These are phyloP conservation scores for Entomortierella parvispora DNA, from an alignment of 192 early-diverging fungal species.

Conservation along the genomic window DNA sequence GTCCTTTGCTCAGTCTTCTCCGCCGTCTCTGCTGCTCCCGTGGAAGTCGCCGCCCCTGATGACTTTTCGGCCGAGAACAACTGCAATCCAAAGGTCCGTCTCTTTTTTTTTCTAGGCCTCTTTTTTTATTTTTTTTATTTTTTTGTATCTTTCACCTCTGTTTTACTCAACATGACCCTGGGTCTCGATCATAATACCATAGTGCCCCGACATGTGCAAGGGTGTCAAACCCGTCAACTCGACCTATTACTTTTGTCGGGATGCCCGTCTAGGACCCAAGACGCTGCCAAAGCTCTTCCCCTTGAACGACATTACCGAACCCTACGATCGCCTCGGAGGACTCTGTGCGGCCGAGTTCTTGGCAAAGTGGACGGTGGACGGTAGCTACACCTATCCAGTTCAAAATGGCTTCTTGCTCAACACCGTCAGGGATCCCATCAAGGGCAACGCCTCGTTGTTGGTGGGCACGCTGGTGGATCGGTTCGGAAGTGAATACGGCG, in stretches of 20 bases:
- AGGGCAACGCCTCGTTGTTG: conserved; percentile 18
- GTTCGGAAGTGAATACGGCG: conserved; percentile 41
- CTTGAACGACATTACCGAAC: conserved; percentile 32
- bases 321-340: conserved; percentile 36
- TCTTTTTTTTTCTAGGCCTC: background rate
- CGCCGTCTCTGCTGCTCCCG: background rate
- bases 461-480: conserved; percentile 19
- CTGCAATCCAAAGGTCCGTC: conserved; percentile 5
- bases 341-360: conserved; percentile 33
- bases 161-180: background rate
- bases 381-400: conserved; percentile 16
- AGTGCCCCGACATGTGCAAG: conserved; percentile 29
- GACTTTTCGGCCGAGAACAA: conserved; percentile 2
- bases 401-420: conserved; percentile 16
- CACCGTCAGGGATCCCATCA: conserved; percentile 4
- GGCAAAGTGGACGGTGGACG: conserved; percentile 22
- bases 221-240: conserved; percentile 23
- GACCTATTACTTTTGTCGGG: conserved; percentile 23
- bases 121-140: background rate
- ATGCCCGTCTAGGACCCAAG: conserved; percentile 36
- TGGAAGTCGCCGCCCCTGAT: background rate
- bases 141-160: background rate
- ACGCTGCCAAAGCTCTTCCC: conserved; percentile 19
- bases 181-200: too few relatives aligned
- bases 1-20: conserved; percentile 19